These are phyloP conservation scores for Termitomyces sp. DNA, from an alignment of 768 basidiomycete species.

Conservation along the genomic window DNA sequence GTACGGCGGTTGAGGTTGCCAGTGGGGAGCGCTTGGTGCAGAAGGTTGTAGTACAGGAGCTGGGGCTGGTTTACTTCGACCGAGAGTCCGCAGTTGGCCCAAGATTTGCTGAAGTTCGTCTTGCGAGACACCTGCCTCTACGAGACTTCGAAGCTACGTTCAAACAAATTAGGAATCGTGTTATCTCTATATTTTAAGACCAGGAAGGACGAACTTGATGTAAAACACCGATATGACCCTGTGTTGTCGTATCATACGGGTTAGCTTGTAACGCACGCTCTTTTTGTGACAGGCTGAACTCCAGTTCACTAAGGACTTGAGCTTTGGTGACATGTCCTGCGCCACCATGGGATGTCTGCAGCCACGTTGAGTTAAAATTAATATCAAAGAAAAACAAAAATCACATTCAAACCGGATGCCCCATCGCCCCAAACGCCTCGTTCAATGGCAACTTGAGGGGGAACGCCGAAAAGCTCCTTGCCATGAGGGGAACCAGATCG, in stretches of 20 bases:
- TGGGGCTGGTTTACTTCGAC: slow-evolving; percentile 36
- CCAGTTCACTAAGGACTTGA: slow-evolving; percentile 79
- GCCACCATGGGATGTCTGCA: slow-evolving; percentile 29
- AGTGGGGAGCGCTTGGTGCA: slow-evolving; percentile 13
- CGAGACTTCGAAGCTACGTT: slow-evolving; percentile 60
- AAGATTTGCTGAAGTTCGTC: slow-evolving; percentile 76
- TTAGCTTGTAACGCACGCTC: slow-evolving; percentile 68
- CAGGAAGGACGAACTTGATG: slow-evolving; percentile 57
- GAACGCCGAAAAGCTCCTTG: slow-evolving; percentile 79
- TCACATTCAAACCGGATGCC: slow-evolving; percentile 32
- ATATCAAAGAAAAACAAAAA: slow-evolving; percentile 7
- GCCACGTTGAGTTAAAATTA: slow-evolving; percentile 3
- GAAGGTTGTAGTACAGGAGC: slow-evolving; percentile 18
- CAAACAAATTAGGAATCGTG: not conserved
- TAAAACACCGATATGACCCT: slow-evolving; percentile 72
- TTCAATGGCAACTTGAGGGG: slow-evolving; percentile 80
- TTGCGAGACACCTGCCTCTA: slow-evolving; percentile 77
- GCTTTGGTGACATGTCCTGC: slow-evolving; percentile 57
- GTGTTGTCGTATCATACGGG: slow-evolving; percentile 63
- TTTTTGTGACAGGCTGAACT: slow-evolving; percentile 78
- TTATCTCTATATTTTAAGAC: not conserved
- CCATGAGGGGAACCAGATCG: slow-evolving; percentile 77
- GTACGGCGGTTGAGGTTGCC: slow-evolving; percentile 15
- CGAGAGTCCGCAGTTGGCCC: slow-evolving; percentile 58
- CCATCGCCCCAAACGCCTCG: slow-evolving; percentile 73